Conservation (phyloP, 768 basidiomycete species). For the Cystofilobasidium ferigula region DNA sequence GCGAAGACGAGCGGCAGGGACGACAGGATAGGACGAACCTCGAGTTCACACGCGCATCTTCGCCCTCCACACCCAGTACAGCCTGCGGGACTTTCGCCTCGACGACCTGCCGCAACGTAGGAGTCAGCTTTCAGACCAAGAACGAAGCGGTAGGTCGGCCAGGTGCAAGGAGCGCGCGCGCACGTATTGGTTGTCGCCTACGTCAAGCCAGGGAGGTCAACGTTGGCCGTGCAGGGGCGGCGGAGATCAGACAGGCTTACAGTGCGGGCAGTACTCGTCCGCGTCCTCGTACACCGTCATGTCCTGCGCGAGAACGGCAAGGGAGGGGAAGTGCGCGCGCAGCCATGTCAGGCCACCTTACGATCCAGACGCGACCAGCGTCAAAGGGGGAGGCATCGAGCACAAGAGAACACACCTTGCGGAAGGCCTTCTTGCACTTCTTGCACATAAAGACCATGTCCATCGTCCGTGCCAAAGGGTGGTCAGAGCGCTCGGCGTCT, state of each 20-base stretch:
- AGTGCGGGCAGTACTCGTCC: slow-evolving; percentile 95
- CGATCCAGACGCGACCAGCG: background rate
- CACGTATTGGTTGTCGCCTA: slow-evolving; percentile 83
- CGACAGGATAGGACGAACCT: slow-evolving; percentile 47
- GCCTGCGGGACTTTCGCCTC: slow-evolving; percentile 86
- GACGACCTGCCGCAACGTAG: slow-evolving; percentile 52
- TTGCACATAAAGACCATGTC: slow-evolving; percentile 82
- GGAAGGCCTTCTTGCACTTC: slow-evolving; percentile 88
- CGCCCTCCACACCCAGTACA: slow-evolving; percentile 74
- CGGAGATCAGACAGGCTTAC: slow-evolving; percentile 69
- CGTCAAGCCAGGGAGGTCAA: background rate
- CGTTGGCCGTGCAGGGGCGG: background rate
- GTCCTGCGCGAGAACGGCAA: slow-evolving; percentile 41
- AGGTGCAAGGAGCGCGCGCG: too few species aligned
- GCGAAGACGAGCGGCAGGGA: too few species aligned
- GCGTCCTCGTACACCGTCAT: slow-evolving; percentile 86
- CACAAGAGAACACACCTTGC: slow-evolving; percentile 46
- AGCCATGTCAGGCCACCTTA: background rate
- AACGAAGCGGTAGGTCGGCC: slow-evolving; percentile 27
- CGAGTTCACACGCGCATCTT: slow-evolving; percentile 76
- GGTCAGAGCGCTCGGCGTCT: slow-evolving; percentile 66
- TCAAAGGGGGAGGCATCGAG: too few species aligned
- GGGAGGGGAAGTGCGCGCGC: background rate
- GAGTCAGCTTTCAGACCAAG: background rate
- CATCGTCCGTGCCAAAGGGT: slow-evolving; percentile 57